phyloP scores from a whole-genome alignment of 192 early-diverging fungal species.

The Coemansia sp. region DNA sequence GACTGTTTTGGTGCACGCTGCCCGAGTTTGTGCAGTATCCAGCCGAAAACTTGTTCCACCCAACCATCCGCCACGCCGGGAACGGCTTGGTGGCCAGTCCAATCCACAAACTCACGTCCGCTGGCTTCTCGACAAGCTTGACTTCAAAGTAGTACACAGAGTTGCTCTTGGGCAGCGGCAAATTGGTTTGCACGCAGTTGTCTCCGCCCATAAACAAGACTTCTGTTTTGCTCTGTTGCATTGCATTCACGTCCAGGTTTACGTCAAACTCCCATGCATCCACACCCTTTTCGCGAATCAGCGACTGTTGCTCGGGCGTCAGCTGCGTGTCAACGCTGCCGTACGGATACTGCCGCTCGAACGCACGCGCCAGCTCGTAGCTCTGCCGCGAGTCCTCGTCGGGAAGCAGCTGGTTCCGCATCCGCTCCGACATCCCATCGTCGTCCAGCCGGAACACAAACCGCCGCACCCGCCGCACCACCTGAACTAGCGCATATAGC shows the following conservation, averaged over 20 bases:
- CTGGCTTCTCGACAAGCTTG: conserved; percentile 74
- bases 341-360: conserved; percentile 70
- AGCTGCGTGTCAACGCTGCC: conserved; percentile 75
- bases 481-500: conserved; percentile 18
- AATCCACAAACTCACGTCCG: conserved; percentile 64
- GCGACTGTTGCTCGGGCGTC: conserved; percentile 69
- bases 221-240: conserved; percentile 71
- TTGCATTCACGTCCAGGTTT: conserved; percentile 61
- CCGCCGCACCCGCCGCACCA: conserved; percentile 29
- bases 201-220: conserved; percentile 72
- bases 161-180: conserved; percentile 76
- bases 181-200: conserved; percentile 74
- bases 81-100: conserved; percentile 77
- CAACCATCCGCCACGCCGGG: conserved; percentile 69
- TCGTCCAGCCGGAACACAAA: conserved; percentile 41
- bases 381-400: conserved; percentile 57
- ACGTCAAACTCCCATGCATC: conserved; percentile 82
- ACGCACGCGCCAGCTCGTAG: conserved; percentile 60
- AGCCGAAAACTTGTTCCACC: conserved; percentile 75
- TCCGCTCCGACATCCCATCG: conserved; percentile 47
- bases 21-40: conserved; percentile 71
- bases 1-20: conserved; percentile 66
- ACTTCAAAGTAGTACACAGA: conserved; percentile 84
- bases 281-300: conserved; percentile 80
- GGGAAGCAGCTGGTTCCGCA: conserved; percentile 44